Evolutionary conservation across 1,284 basidiomycete genomes (phyloP), one percentile per base, ranked within the genome.

Genomic region (Austroboletus novae-zelandiae): DNA sequence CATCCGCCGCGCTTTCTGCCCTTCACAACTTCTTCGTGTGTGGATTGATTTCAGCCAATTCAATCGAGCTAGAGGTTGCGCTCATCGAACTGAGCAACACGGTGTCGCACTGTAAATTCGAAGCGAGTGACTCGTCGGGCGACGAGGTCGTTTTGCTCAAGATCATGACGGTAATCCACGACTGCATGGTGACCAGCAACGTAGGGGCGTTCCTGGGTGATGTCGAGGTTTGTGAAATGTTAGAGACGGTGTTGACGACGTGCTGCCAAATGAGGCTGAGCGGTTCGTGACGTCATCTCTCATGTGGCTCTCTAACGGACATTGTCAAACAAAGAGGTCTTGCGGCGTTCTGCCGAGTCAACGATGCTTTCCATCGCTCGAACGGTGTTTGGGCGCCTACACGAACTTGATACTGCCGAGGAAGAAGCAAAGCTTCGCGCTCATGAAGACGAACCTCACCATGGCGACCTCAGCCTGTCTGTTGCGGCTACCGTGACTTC

Each of bases 211-310:
- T 79, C 11, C 77, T 98, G 36, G 90, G 91, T 35, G 96, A 99
- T 63, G 85, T 97, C 53, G 91, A 94, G 67, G 89, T 99, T 18
- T 99, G 97, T 68, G 96, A 98, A 72, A 94, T 99, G 85, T 77
- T 99, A 64, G 97, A 99, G 73, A 98, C 96, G 6, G 95, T 97
- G 1, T 73, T 99, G 56, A 97, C 94, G 32, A 98, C 97, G 61
- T 94, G 94, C 59, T 98, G 96, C 69, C 93, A 98, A 67, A 97
- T 96, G 78, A 80, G 97, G 39, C 76, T 98, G 6, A 93, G 91
- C 61, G 95, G 92, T 94, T 59, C 58, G 89, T 78, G 4, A n/a
- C 47, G 32, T 48, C 43, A 29, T 54, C 45, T 45, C 40, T 32
- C 35, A n/a, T 14, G 20, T 61, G 41, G 55, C 41, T 27, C 27